Conservation (phyloP, 345 rosid species). For the Camelina neglecta region DNA sequence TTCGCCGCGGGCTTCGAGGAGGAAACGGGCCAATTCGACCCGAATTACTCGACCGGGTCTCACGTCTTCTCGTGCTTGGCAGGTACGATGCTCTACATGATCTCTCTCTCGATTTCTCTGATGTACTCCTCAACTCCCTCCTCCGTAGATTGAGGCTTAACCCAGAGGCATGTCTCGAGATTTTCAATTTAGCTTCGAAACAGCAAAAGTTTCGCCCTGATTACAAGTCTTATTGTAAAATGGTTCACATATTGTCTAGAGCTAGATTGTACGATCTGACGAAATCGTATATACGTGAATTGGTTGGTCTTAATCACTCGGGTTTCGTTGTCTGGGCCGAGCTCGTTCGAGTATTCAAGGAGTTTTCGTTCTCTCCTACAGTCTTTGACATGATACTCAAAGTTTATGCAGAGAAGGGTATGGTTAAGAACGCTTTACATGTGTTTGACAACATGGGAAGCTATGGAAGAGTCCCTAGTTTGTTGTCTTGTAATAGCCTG, state of each 20-base stretch:
- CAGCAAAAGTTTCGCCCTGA: slow-evolving; percentile 69
- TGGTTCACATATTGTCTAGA: slow-evolving; percentile 76
- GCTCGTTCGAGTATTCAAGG: slow-evolving; percentile 58
- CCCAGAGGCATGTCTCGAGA: slow-evolving; percentile 63
- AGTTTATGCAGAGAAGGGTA: slow-evolving; percentile 63
- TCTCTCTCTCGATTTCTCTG: slow-evolving; percentile 67
- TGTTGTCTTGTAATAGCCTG: slow-evolving; percentile 73
- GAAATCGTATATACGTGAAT: slow-evolving; percentile 53
- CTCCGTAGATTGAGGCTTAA: slow-evolving; percentile 60
- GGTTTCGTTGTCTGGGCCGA: slow-evolving; percentile 63
- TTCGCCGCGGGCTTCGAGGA: slow-evolving; percentile 63
- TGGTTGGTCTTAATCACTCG: slow-evolving; percentile 53
- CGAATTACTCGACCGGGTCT: slow-evolving; percentile 68
- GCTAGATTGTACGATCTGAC: slow-evolving; percentile 76
- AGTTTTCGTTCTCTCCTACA: slow-evolving; percentile 60
- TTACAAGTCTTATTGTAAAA: slow-evolving; percentile 64
- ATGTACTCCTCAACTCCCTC: slow-evolving; percentile 68
- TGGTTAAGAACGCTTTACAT: slow-evolving; percentile 69
- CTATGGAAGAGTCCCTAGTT: slow-evolving; percentile 62
- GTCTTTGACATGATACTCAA: slow-evolving; percentile 88
- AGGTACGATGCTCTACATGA: slow-evolving; percentile 63
- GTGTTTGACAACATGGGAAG: slow-evolving; percentile 90
- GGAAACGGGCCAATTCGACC: slow-evolving; percentile 60
- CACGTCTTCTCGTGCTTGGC: slow-evolving; percentile 66
- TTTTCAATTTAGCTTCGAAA: slow-evolving; percentile 67